Evolutionary conservation across 257 asterid species (phyloP).

Genomic region (Przewalskia tangutica): DNA sequence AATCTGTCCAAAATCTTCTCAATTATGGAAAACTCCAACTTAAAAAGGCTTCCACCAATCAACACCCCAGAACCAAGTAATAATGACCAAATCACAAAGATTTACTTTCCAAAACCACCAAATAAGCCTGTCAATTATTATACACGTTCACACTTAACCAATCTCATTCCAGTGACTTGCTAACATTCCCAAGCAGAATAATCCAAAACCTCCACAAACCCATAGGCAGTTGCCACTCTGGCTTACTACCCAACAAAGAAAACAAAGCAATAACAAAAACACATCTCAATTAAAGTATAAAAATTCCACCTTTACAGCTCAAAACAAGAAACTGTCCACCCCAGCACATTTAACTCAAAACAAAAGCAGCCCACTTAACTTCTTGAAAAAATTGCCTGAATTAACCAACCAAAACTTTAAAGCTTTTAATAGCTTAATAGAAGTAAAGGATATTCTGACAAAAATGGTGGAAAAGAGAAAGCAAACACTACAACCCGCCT

Average conservation of each 20-base stretch:
- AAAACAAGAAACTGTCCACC: slow-evolving; percentile 1
- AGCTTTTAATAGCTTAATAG: not conserved
- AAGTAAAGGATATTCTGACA: not conserved
- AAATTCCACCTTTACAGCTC: slow-evolving; percentile 5
- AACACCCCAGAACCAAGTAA: not conserved
- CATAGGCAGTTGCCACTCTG: not conserved
- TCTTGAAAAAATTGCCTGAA: not conserved
- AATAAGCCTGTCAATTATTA: not conserved
- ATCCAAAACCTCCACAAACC: not conserved
- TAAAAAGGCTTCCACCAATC: not conserved
- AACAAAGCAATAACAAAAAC: slow-evolving; percentile 14
- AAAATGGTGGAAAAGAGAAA: slow-evolving; percentile 25
- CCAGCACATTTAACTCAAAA: not conserved
- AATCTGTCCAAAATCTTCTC: slow-evolving; percentile 17
- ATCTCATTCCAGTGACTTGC: slow-evolving; percentile 2
- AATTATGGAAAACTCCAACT: not conserved
- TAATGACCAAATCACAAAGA: slow-evolving; percentile 8
- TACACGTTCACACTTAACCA: not conserved
- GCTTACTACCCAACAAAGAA: not conserved
- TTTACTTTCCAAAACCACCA: slow-evolving; percentile 11
- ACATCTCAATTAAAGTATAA: slow-evolving; percentile 11
- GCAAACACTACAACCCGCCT: slow-evolving; percentile 40
- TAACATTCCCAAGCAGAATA: slow-evolving; percentile 3
- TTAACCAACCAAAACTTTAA: not conserved
- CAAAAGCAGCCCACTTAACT: not conserved